Evolutionary conservation across 176 grass and related monocot genomes (phyloP), one percentile per base, ranked within the genome.

Genomic region (Triticum aestivum): DNA sequence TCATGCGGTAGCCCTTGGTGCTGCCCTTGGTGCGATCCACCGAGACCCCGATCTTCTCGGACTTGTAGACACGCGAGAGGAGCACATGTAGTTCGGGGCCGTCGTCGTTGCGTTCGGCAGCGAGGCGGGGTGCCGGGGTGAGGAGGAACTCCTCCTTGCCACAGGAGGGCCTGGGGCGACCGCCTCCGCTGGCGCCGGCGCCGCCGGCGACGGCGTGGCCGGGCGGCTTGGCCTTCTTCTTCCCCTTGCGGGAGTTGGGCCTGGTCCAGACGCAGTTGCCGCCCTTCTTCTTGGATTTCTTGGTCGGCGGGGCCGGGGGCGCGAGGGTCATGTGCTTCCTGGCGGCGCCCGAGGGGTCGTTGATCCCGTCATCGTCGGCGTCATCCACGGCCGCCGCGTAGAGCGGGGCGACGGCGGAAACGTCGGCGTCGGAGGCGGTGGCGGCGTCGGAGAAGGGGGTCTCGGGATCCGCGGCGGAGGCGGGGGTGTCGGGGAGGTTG

Each of bases 1-100:
- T 92, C 96, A 94, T 95, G 15, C 96, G 93, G 75, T 94, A 98
- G 10, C 96, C 96, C 87, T 95, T 98, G 71, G 84, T 89, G 93
- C n/a, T n/a, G n/a, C n/a, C n/a, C n/a, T n/a, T n/a, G n/a, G n/a
- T n/a, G n/a, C 91, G 93, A 59, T 95, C 93, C 3, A 94, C 93
- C 17, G 88, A 86, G 61, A 98, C 79, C 79, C 95, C 93, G 79
- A 94, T 69, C 76, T 81, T 88, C 78, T 98, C 96, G 4, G 96
- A 90, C 81, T 92, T 94, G 81, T 91, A 95, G 30, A 98, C 88
- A 9, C 90, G 88, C 54, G 96, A 98, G 69, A 98, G 92, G 82
- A 92, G 94, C 77, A 98, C 88, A 38, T 87, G 85, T n/a, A 69
- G 69, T 2, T 80, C 86, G 4, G 86, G 78, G 14, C 90, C 84